Base-by-base conservation (phyloP, 2,329 filamentous ascomycete genomes). In the Claviceps digitariae region DNA sequence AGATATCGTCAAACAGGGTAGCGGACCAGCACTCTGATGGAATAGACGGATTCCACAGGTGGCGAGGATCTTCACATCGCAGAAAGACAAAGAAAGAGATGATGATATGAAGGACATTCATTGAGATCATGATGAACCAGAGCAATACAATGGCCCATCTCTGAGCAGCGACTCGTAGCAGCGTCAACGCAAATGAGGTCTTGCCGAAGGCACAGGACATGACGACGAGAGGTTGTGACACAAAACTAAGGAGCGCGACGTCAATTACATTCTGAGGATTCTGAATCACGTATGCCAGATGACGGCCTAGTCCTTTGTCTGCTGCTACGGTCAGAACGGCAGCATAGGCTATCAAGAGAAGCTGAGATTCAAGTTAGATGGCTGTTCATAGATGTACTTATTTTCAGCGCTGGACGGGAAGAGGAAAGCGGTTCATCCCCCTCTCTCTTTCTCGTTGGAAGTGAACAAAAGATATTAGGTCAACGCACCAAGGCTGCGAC, bases 131-230 rank as follows among this genome's bases (percentile, higher is more conserved):
- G 6, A 55, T 25, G 45, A 53, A 53, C 54, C 54, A 55, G 23
- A 55, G 51, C 7, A 55, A 12, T 3, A 34, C 29, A 27, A 53
- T 41, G 36, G 51, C 48, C 54, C 54, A 55, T 40, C 20, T 36
- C 21, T 55, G 54, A 15, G 44, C 45, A 15, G 54, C 51, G 3
- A 55, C 54, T n/a, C 54, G 47, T 20, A 55, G 51, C 17, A 55
- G 29, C 1, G 48, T 53, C 44, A 55, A 38, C n/a, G 54, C 51
- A 38, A 55, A 55, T 6, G 41, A 53, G 1, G 54, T 55, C 44
- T 55, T 55, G 20, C 54, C 54, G 21, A 55, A 47, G 21, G 48
- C 54, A 38, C 54, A 55, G 10, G 54, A 55, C 54, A 55, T 53
- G 38, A 53, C n/a, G 21, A 55, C 51, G 6, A 55, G 17, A 20